phyloP scores from a whole-genome alignment of 73 alveolate species.

The Tetrahymena malaccensis region DNA sequence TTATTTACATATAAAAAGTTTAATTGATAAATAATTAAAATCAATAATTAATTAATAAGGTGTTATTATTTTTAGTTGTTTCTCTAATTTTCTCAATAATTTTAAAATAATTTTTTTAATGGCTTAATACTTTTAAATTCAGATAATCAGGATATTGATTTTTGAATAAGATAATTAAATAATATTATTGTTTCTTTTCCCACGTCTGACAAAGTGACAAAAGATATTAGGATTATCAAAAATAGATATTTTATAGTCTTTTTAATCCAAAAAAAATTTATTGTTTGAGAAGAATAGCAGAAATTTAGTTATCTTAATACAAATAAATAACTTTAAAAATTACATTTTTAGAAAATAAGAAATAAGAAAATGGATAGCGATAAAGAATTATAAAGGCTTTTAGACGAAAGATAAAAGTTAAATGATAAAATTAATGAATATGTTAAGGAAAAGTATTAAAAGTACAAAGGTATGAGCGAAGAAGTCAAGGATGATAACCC shows the following conservation, averaged over 20 bases:
- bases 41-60: no score
- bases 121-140: no score
- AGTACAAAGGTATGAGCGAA: constrained; percentile 26
- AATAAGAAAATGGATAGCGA: neutral
- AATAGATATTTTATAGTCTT: neutral
- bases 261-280: neutral
- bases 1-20: no score
- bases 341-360: neutral
- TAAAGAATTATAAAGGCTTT: neutral
- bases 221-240: neutral
- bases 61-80: no score
- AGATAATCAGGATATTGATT: no score
- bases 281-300: neutral
- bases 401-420: neutral
- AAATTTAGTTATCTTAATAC: no score
- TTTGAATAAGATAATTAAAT: no score
- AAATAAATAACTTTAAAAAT: neutral
- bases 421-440: neutral
- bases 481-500: constrained; percentile 35
- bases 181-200: neutral
- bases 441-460: neutral
- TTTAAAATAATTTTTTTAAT: no score
- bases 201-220: neutral
- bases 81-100: no score
- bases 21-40: no score